Evolutionary conservation across 2,329 filamentous ascomycete species (phyloP).

Genomic region (Whalleya microplaca): DNA sequence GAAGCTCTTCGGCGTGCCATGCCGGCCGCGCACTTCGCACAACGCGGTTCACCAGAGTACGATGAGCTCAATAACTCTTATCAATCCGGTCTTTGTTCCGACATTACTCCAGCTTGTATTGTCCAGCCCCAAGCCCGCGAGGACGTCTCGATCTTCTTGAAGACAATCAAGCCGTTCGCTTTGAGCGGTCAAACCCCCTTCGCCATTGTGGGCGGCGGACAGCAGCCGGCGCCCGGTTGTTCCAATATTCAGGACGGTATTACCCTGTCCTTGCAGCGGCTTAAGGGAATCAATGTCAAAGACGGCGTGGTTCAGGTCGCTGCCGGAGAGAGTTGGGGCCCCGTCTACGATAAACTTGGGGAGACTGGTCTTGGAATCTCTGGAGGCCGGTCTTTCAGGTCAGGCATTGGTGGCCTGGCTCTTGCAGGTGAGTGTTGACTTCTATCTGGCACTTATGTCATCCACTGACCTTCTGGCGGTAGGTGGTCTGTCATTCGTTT

Average conservation of each 20-base stretch:
- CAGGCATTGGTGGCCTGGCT: constrained; percentile 8
- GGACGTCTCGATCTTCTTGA: constrained; percentile 6
- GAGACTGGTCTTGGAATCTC: constrained; percentile 3
- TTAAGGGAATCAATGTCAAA: constrained; percentile 3
- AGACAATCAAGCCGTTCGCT: constrained; percentile 6
- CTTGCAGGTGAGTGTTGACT: constrained; percentile 6
- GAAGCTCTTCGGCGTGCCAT: no score
- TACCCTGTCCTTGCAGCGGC: constrained; percentile 1
- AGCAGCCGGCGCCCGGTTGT: constrained; percentile 11
- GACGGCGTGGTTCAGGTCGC: constrained; percentile 1
- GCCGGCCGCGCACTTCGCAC: no score
- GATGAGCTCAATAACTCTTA: not conserved
- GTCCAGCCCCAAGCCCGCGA: constrained; percentile 1
- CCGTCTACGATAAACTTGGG: constrained; percentile 9
- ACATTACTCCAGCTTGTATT: constrained; percentile 1
- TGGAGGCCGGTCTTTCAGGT: not conserved
- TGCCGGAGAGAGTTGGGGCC: constrained; percentile 13
- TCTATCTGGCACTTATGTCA: no score
- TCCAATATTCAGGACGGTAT: constrained; percentile 12
- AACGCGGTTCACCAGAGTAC: not conserved
- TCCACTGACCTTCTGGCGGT: no score
- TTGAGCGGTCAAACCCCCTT: constrained; percentile 1
- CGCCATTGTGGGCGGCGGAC: constrained; percentile 10
- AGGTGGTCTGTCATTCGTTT: no score
- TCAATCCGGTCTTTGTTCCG: not conserved